These are phyloP conservation scores for Thelonectria discophora DNA, from an alignment of 2,329 filamentous ascomycete genomes.

Conservation along the genomic window DNA sequence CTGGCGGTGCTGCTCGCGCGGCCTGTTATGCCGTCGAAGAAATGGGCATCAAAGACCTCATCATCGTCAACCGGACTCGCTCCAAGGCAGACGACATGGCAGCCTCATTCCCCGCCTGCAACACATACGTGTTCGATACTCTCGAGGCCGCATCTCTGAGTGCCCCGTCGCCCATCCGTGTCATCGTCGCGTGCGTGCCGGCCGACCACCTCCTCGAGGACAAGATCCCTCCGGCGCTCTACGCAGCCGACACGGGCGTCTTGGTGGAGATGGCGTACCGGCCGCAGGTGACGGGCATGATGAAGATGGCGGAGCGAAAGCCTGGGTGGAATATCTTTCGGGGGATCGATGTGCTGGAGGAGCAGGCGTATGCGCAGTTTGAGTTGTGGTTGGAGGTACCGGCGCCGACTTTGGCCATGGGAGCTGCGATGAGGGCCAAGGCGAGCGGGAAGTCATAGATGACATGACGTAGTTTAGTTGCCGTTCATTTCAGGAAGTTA, in stretches of 20 bases:
- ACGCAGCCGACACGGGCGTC: slow-evolving; percentile 6
- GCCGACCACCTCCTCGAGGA: slow-evolving; percentile 22
- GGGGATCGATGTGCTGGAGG: slow-evolving; percentile 24
- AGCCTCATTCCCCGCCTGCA: neutral
- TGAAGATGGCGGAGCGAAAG: slow-evolving; percentile 11
- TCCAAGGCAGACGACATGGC: slow-evolving; percentile 14
- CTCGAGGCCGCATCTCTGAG: slow-evolving; percentile 1
- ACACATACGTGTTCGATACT: neutral
- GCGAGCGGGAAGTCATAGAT: neutral
- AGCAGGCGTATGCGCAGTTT: slow-evolving; percentile 26
- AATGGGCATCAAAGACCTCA: slow-evolving; percentile 13
- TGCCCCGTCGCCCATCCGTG: neutral
- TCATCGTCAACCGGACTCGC: slow-evolving; percentile 23
- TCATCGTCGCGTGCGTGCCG: slow-evolving; percentile 19
- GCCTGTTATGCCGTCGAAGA: slow-evolving; percentile 22
- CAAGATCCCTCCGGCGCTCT: slow-evolving; percentile 7
- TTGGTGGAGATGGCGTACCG: slow-evolving; percentile 26
- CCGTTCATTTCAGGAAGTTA: no score
- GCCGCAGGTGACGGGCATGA: slow-evolving; percentile 22
- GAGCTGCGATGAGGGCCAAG: slow-evolving; percentile 18
- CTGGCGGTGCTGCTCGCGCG: slow-evolving; percentile 23
- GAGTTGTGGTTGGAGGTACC: slow-evolving; percentile 18
- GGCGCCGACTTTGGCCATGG: slow-evolving; percentile 17
- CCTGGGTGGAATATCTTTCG: slow-evolving; percentile 14
- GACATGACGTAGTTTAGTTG: fast-evolving